phyloP scores from a whole-genome alignment of 176 grass and related monocot species.

The Triticum timopheevii region DNA sequence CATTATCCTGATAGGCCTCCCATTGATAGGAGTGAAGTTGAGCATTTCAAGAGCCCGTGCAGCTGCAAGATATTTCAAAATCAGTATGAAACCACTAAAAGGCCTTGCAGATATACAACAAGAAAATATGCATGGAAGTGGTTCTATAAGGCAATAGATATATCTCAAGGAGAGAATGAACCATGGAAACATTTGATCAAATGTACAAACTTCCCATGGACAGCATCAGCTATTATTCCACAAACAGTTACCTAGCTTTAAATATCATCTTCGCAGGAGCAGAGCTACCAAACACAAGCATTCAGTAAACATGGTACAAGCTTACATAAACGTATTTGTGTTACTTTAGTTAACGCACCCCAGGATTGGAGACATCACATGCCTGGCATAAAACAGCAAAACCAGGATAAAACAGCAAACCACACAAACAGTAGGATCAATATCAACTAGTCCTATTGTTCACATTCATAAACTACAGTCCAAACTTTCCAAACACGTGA shows the following conservation, averaged over 20 bases:
- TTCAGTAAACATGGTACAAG: background rate
- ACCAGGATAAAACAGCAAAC: background rate
- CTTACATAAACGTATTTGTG: background rate
- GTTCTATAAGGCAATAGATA: background rate
- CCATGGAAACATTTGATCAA: background rate
- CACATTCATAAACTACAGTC: background rate
- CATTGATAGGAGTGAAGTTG: slow-evolving; percentile 87
- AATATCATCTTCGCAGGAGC: background rate
- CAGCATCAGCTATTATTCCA: background rate
- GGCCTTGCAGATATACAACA: background rate
- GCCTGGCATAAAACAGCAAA: background rate
- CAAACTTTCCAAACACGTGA: background rate
- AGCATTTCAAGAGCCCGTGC: slow-evolving; percentile 80
- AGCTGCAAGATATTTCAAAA: slow-evolving; percentile 48
- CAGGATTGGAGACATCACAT: background rate
- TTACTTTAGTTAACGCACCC: background rate
- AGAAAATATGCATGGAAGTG: background rate
- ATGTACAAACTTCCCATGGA: background rate
- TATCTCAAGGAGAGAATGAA: background rate
- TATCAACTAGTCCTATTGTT: background rate
- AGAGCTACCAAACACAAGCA: background rate
- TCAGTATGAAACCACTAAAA: slow-evolving; percentile 16
- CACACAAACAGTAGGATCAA: background rate
- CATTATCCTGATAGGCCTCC: slow-evolving; percentile 95
- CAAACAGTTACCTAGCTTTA: background rate